Base-by-base conservation (phyloP, 345 rosid genomes). In the Hypericum androsaemum region DNA sequence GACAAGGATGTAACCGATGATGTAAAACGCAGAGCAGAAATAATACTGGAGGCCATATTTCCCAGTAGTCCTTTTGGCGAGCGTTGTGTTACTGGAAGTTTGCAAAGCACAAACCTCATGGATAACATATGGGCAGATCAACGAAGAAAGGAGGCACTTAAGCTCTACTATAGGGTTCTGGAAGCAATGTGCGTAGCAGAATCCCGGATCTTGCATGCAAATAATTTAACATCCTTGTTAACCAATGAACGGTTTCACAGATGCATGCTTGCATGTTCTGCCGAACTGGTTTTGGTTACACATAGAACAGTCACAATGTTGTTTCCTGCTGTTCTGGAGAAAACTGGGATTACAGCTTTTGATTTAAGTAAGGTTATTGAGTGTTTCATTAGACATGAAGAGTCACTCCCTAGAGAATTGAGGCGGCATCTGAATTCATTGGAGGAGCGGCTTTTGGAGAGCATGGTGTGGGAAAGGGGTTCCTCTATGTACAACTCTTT, bases 281-380 rank as follows among this genome's bases (percentile, higher is more conserved):
- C 97, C 40, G 97, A 92, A 71, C 71, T 92, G 53, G 98, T 92
- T 59, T 74, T 92, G 45, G 95, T 97, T 17, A 92, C 98, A 6
- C 95, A 85, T 71, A 92, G 80, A 71, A 88, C 97, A 40, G 79
- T 80, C 37, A 85, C 95, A 16, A 85, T 88, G 97, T 60, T 88
- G 78, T 92, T 88, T 57, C 98, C 98, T n/a, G 88, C 98, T 17
- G 98, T 92, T 67, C 63, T 92, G 63, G 97, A 92, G 67, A 73
- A 85, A 72, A 92, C 97, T 60, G 97, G 98, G 47, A 88, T 92
- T 59, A 92, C 98, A 50, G 94, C 98, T 55, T 92, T 92, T 78
- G 98, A 92, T 78, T 82, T 92, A 39, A 81, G 97, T 81, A 92
- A 92, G 77, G 97, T 88, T 59, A 92, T 92, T 51, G 98, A 88